Percentiles rank a stretch among this genome's conserved stretches.
Evolutionary conservation across 257 asterid genomes (phyloP).

Genomic region (Lantana camara): DNA sequence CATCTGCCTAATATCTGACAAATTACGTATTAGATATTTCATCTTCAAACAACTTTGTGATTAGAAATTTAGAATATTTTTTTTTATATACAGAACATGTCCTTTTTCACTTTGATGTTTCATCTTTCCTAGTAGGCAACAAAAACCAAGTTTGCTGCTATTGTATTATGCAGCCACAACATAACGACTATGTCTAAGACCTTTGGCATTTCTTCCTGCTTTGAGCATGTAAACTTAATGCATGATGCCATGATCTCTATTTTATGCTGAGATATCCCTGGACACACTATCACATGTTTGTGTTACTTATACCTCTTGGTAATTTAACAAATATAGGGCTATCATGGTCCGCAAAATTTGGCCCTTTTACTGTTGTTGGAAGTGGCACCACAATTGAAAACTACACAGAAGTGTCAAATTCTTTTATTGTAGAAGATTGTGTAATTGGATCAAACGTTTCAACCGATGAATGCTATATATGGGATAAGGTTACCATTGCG

Average conservation of each 20-base stretch:
- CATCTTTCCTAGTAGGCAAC: constrained; percentile 1
- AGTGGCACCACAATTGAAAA: constrained; percentile 73
- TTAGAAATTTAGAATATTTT: constrained; percentile 5
- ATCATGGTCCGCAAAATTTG: constrained; percentile 75
- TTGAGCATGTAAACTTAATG: constrained; percentile 13
- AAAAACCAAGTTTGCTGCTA: constrained; percentile 1
- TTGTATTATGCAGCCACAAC: constrained; percentile 3
- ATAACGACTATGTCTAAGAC: background rate
- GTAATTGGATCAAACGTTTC: constrained; percentile 79
- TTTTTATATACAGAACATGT: background rate
- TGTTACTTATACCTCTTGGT: constrained; percentile 15
- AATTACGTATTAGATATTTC: background rate
- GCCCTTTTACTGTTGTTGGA: constrained; percentile 85
- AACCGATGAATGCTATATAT: constrained; percentile 85
- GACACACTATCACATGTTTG: constrained; percentile 23
- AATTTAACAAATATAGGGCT: constrained; percentile 53
- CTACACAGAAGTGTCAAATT: constrained; percentile 66
- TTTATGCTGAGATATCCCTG: constrained; percentile 7
- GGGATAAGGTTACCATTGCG: constrained; percentile 88
- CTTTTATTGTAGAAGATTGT: constrained; percentile 89
- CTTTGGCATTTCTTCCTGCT: constrained; percentile 23
- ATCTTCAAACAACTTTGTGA: background rate
- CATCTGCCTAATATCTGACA: constrained; percentile 13
- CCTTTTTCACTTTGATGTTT: background rate
- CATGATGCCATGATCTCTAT: constrained; percentile 3